Conservation (phyloP, 495 filamentous ascomycete genomes). For the Tuber melanosporum region DNA sequence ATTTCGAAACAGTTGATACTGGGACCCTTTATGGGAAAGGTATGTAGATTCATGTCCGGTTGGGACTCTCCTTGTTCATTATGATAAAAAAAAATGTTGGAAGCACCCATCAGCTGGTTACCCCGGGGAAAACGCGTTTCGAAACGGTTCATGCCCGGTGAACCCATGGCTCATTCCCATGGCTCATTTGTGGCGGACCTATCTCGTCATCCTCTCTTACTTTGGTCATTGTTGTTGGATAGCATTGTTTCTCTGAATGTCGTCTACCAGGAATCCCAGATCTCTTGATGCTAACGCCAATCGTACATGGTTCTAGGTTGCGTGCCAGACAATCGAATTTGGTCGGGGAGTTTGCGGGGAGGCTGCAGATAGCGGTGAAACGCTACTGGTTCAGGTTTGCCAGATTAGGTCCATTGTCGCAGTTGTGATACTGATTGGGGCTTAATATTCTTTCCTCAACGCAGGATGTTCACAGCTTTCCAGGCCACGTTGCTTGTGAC, state of each 20-base stretch:
- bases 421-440: conserved; percentile 9
- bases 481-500: conserved; percentile 90
- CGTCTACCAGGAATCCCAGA: not conserved
- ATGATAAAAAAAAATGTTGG: not conserved
- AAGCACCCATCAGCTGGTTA: not conserved
- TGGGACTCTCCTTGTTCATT: not conserved
- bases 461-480: conserved; percentile 65
- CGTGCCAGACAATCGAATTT: conserved; percentile 78
- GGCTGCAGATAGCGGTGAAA: conserved; percentile 58
- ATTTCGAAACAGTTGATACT: conserved; percentile 61
- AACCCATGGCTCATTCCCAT: not conserved
- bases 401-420: not conserved
- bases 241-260: not conserved
- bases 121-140: not conserved
- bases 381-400: conserved; percentile 56
- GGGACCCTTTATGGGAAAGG: conserved; percentile 72
- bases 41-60: conserved; percentile 21
- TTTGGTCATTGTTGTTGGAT: not conserved
- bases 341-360: conserved; percentile 77
- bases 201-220: not conserved
- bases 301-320: conserved; percentile 51
- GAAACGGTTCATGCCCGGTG: not conserved
- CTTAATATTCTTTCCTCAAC: not conserved
- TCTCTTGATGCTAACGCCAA: not conserved
- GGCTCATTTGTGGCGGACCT: not conserved